Percentiles rank a stretch among this genome's conserved stretches.
Evolutionary conservation across 495 filamentous ascomycete species (phyloP).

Genomic region (Podospora conica): DNA sequence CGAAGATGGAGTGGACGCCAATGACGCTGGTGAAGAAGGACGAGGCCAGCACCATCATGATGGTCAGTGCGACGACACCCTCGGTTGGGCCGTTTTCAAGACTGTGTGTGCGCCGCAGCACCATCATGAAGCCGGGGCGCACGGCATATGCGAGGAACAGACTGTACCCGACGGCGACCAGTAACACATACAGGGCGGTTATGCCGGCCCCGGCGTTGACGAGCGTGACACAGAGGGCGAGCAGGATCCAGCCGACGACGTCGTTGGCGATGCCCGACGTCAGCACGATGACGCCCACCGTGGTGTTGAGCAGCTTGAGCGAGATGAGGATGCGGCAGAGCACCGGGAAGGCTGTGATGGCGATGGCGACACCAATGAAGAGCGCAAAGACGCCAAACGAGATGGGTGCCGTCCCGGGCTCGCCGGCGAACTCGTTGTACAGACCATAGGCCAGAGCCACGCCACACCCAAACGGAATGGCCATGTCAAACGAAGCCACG

Average conservation of each 20-base stretch:
- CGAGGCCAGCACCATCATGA: constrained; percentile 71
- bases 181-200: constrained; percentile 74
- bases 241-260: constrained; percentile 80
- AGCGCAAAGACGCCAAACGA: constrained; percentile 75
- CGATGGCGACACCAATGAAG: constrained; percentile 88
- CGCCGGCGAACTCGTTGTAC: constrained; percentile 68
- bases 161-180: constrained; percentile 64
- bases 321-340: constrained; percentile 88
- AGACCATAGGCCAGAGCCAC: constrained; percentile 79
- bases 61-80: constrained; percentile 68
- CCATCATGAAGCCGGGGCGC: constrained; percentile 66
- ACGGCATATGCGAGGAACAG: constrained; percentile 70
- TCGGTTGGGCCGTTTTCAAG: constrained; percentile 84
- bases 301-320: constrained; percentile 74
- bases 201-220: constrained; percentile 82
- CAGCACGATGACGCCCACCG: constrained; percentile 80
- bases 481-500: constrained; percentile 76
- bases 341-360: constrained; percentile 94
- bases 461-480: constrained; percentile 61
- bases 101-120: constrained; percentile 62
- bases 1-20: constrained; percentile 78
- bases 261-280: constrained; percentile 93
- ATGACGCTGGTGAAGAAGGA: constrained; percentile 85
- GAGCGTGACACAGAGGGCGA: constrained; percentile 84
- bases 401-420: constrained; percentile 58